phyloP scores from a whole-genome alignment of 495 filamentous ascomycete genomes.

The Lasiosphaeria hispida region DNA sequence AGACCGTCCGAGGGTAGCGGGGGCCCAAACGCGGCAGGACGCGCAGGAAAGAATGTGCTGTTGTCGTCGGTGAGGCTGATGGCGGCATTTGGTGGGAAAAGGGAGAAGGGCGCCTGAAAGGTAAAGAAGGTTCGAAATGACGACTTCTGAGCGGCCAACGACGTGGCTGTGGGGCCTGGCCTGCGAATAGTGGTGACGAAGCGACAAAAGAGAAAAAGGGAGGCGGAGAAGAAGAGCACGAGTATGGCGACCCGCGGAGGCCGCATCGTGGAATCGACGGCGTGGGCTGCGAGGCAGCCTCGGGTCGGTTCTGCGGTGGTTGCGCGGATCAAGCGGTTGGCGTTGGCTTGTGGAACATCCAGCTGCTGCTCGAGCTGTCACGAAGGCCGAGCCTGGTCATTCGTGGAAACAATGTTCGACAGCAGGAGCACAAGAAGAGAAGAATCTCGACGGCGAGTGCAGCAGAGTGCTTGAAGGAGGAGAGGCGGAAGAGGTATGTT shows the following conservation, averaged over 20 bases:
- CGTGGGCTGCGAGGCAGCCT: slow-evolving; percentile 9
- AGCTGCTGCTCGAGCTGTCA: slow-evolving; percentile 13
- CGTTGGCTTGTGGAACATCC: slow-evolving; percentile 8
- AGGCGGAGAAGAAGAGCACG: slow-evolving; percentile 45
- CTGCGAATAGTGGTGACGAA: slow-evolving; percentile 35
- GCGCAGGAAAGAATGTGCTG: slow-evolving; percentile 89
- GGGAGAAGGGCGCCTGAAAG: slow-evolving; percentile 56
- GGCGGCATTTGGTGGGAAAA: slow-evolving; percentile 91
- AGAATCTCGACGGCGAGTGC: neutral
- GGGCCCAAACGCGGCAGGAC: slow-evolving; percentile 92
- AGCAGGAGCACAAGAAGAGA: neutral
- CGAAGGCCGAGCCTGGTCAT: slow-evolving; percentile 1
- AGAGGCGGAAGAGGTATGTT: neutral
- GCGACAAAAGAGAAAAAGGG: slow-evolving; percentile 47
- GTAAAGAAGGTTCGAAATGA: slow-evolving; percentile 44
- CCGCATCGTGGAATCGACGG: slow-evolving; percentile 37
- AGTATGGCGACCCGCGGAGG: slow-evolving; percentile 46
- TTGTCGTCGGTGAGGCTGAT: slow-evolving; percentile 98
- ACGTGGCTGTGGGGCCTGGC: slow-evolving; percentile 25
- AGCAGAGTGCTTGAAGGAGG: neutral
- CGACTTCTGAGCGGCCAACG: slow-evolving; percentile 31
- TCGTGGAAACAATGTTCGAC: slow-evolving; percentile 1
- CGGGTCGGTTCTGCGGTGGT: neutral
- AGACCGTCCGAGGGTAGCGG: slow-evolving; percentile 69
- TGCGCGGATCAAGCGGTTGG: slow-evolving; percentile 10